Percentiles rank a stretch among this genome's conserved stretches.
Evolutionary conservation across 371 early-diverging fungal genomes (phyloP).

Genomic region (Zancudomyces culisetae): DNA sequence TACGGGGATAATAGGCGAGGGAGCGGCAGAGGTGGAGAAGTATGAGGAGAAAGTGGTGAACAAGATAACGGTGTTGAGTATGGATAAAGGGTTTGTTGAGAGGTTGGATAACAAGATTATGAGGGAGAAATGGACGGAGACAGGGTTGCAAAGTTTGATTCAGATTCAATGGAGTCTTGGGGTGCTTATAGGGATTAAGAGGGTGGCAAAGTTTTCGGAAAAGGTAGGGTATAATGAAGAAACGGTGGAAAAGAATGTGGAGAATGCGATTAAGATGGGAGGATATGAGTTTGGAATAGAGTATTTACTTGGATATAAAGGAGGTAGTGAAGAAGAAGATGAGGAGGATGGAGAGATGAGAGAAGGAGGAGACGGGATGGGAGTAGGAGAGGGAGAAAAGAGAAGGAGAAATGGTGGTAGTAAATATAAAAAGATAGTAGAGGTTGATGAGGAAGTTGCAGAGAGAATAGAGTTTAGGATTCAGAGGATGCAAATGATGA

Average conservation of each 20-base stretch:
- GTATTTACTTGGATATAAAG: slow-evolving; percentile 36
- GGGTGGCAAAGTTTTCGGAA: slow-evolving; percentile 24
- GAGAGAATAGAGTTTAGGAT: not conserved
- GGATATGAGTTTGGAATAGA: slow-evolving; percentile 51
- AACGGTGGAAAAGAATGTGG: slow-evolving; percentile 33
- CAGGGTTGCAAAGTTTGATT: slow-evolving; percentile 37
- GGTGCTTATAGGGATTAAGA: slow-evolving; percentile 25
- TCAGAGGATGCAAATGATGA: not conserved
- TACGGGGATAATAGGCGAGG: slow-evolving; percentile 13
- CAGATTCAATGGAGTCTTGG: slow-evolving; percentile 51
- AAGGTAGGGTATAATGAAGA: slow-evolving; percentile 33
- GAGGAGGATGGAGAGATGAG: not conserved
- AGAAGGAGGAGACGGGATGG: not conserved
- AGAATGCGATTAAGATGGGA: slow-evolving; percentile 30
- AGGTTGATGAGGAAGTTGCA: not conserved
- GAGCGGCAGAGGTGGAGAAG: slow-evolving; percentile 7
- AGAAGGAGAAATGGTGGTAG: no score
- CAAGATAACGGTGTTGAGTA: slow-evolving; percentile 17
- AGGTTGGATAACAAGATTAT: slow-evolving; percentile 18
- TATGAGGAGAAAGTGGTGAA: slow-evolving; percentile 15
- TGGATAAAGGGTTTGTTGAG: slow-evolving; percentile 14
- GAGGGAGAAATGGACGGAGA: slow-evolving; percentile 18
- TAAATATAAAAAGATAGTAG: not conserved
- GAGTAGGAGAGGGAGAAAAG: not conserved
- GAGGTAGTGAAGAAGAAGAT: no score